Conservation (phyloP, 371 early-diverging fungal species). For the Blakeslea trispora region DNA sequence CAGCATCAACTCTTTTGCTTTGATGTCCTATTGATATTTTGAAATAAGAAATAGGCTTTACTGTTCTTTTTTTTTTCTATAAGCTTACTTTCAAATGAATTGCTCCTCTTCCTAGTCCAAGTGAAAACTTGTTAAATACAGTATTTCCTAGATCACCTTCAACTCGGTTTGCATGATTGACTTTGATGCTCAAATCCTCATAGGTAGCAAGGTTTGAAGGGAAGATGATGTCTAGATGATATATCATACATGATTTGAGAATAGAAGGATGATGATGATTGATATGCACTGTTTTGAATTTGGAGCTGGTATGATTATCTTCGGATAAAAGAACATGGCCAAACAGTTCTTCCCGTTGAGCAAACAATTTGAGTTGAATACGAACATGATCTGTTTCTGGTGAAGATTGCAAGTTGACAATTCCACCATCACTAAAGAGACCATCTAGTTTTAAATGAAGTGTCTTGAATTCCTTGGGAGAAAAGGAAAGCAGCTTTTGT, state of each 20-base stretch:
- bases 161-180: constrained; percentile 7
- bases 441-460: constrained; percentile 13
- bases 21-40: neutral
- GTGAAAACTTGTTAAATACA: constrained; percentile 7
- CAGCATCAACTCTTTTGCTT: constrained; percentile 6
- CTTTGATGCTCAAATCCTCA: constrained; percentile 2
- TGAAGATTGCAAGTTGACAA: constrained; percentile 1
- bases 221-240: constrained; percentile 10
- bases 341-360: constrained; percentile 6
- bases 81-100: constrained; percentile 12
- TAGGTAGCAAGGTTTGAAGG: constrained; percentile 6
- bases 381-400: neutral
- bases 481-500: neutral
- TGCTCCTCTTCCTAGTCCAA: constrained; percentile 19
- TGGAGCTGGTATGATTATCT: neutral
- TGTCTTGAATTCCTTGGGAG: constrained; percentile 1
- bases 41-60: too few relatives aligned
- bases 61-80: neutral
- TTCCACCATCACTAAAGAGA: constrained; percentile 9
- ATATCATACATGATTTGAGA: constrained; percentile 8
- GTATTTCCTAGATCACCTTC: constrained; percentile 13
- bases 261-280: constrained; percentile 5
- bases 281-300: constrained; percentile 11
- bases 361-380: neutral
- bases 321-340: constrained; percentile 1